phyloP scores from a whole-genome alignment of 768 basidiomycete genomes.

The Tulasnella calospora region DNA sequence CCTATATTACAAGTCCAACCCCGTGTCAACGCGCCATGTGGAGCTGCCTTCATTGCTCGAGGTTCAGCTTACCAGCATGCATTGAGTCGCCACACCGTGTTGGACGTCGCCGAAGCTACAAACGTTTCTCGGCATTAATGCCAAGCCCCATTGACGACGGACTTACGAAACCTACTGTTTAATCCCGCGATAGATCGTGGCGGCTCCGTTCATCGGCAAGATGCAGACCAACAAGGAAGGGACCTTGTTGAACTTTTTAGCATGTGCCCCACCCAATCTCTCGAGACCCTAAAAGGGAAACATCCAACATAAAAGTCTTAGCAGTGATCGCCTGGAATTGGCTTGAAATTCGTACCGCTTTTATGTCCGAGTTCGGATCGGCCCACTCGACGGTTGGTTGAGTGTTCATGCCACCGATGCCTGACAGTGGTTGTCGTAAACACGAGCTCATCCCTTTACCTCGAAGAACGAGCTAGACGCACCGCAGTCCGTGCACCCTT shows the following conservation, averaged over 20 bases:
- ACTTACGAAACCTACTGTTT: slow-evolving; percentile 57
- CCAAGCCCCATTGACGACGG: background rate
- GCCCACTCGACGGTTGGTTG: slow-evolving; percentile 5
- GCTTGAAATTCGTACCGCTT: background rate
- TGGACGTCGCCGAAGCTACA: slow-evolving; percentile 64
- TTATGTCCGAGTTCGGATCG: slow-evolving; percentile 4
- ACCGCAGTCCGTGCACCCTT: slow-evolving; percentile 11
- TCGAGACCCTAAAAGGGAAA: background rate
- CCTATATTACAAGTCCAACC: background rate
- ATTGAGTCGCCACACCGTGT: slow-evolving; percentile 76
- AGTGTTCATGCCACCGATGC: background rate
- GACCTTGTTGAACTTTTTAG: background rate
- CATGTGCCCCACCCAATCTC: background rate
- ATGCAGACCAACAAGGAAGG: slow-evolving; percentile 57
- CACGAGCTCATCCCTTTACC: background rate
- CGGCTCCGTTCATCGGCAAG: slow-evolving; percentile 65
- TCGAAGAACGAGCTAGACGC: background rate
- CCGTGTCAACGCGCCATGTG: background rate
- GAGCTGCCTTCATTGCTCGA: background rate
- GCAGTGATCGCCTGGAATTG: background rate
- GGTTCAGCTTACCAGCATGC: slow-evolving; percentile 39
- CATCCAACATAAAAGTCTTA: background rate
- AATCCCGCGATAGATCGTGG: slow-evolving; percentile 69
- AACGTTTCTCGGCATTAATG: background rate
- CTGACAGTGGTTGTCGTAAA: background rate